Evolutionary conservation across 306 rosid genomes (phyloP).

Genomic region (Citrullus colocynthis): DNA sequence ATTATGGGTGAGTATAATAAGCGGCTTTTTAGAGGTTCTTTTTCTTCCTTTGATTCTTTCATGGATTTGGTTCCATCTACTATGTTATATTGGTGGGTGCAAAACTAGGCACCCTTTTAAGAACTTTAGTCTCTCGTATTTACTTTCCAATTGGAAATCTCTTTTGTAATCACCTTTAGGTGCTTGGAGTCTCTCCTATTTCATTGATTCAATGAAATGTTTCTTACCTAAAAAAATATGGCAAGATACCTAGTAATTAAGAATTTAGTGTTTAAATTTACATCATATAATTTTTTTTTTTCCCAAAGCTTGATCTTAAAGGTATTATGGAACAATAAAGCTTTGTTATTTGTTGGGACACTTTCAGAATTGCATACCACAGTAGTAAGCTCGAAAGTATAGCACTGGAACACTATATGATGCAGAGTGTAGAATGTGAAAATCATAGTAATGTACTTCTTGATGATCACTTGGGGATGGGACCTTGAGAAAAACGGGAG

Average conservation of each 20-base stretch:
- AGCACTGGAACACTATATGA: slow-evolving; percentile 69
- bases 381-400: slow-evolving; percentile 48
- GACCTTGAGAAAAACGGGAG: slow-evolving; percentile 28
- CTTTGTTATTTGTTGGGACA: background rate
- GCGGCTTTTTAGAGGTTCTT: too few relatives aligned
- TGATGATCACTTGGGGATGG: slow-evolving; percentile 12
- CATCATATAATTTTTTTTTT: background rate
- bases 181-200: too few relatives aligned
- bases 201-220: too few relatives aligned
- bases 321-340: background rate
- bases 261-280: background rate
- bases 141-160: too few relatives aligned
- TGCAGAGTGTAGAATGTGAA: slow-evolving; percentile 59
- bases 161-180: too few relatives aligned
- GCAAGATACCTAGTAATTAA: background rate
- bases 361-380: slow-evolving; percentile 34
- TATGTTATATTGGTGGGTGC: too few relatives aligned
- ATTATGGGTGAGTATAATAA: too few relatives aligned
- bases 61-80: too few relatives aligned
- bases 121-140: too few relatives aligned
- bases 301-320: background rate
- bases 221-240: too few relatives aligned
- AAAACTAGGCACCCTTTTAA: too few relatives aligned
- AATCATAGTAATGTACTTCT: slow-evolving; percentile 43
- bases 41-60: too few relatives aligned